Percentiles rank a stretch among this genome's conserved stretches.
Conservation (phyloP, 768 basidiomycete species). For the Tephrocybe sp. region DNA sequence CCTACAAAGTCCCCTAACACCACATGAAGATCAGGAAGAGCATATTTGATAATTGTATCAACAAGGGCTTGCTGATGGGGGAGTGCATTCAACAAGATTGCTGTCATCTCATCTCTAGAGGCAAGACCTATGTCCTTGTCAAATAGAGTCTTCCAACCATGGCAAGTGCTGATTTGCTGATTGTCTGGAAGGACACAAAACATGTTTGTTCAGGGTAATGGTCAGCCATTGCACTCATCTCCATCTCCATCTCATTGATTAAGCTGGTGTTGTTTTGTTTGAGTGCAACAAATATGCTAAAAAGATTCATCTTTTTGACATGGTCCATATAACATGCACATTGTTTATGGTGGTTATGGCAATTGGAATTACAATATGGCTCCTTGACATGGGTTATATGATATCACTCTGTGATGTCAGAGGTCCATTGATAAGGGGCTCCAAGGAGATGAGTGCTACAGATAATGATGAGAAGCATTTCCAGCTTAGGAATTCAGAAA, state of each 20-base stretch:
- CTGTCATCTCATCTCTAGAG: not conserved
- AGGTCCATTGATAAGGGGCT: conserved; percentile 32
- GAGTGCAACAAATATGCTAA: too few relatives aligned
- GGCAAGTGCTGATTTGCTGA: not conserved
- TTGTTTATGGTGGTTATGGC: conserved; percentile 20
- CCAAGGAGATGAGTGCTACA: conserved; percentile 28
- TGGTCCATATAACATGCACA: too few relatives aligned
- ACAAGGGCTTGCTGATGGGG: not conserved
- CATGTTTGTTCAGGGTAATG: not conserved
- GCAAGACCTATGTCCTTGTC: not conserved
- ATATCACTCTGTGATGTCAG: too few relatives aligned
- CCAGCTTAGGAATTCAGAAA: conserved; percentile 43
- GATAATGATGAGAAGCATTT: conserved; percentile 33
- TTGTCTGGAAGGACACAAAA: not conserved
- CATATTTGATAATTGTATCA: not conserved
- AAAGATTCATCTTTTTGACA: too few relatives aligned
- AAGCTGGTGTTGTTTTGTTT: too few relatives aligned
- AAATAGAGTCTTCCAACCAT: not conserved
- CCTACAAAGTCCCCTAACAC: not conserved
- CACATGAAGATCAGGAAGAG: not conserved
- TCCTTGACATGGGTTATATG: conserved; percentile 33
- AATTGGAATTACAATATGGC: conserved; percentile 28
- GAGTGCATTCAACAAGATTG: not conserved
- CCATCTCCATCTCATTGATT: too few relatives aligned
- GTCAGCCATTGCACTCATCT: not conserved